phyloP scores from a whole-genome alignment of 1,284 basidiomycete species.

The Ustilago hordei region DNA sequence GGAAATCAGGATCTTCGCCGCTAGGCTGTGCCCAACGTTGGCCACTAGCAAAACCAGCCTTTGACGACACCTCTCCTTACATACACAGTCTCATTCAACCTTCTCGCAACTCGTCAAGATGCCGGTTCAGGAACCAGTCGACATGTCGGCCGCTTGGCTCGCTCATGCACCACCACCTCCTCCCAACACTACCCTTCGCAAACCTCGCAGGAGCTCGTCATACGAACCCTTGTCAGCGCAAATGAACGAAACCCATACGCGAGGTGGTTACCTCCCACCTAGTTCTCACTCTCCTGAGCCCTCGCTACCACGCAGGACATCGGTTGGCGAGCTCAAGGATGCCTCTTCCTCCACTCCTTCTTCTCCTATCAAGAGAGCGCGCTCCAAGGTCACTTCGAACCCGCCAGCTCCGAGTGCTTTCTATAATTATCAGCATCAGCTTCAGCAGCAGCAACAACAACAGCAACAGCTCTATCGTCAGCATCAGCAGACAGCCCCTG shows the following conservation, averaged over 20 bases:
- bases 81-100: background rate
- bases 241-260: constrained; percentile 42
- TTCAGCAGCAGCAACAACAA: constrained; percentile 40
- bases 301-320: constrained; percentile 23
- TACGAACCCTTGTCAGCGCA: constrained; percentile 35
- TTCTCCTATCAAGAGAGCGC: constrained; percentile 27
- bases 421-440: constrained; percentile 52
- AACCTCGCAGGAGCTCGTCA: constrained; percentile 49
- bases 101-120: constrained; percentile 13
- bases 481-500: constrained; percentile 8
- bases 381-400: constrained; percentile 44
- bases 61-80: background rate
- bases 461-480: constrained; percentile 30
- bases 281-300: constrained; percentile 59
- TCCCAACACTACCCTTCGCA: constrained; percentile 28
- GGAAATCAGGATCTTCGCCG: background rate
- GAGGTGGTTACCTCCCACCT: constrained; percentile 53
- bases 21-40: constrained; percentile 11
- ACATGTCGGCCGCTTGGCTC: constrained; percentile 58
- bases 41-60: background rate
- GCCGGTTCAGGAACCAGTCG: constrained; percentile 37
- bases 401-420: constrained; percentile 47
- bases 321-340: constrained; percentile 29
- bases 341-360: constrained; percentile 25
- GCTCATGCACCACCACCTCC: constrained; percentile 59